Conservation (phyloP, 2,329 filamentous ascomycete species). For the Sporothrix protearum region DNA sequence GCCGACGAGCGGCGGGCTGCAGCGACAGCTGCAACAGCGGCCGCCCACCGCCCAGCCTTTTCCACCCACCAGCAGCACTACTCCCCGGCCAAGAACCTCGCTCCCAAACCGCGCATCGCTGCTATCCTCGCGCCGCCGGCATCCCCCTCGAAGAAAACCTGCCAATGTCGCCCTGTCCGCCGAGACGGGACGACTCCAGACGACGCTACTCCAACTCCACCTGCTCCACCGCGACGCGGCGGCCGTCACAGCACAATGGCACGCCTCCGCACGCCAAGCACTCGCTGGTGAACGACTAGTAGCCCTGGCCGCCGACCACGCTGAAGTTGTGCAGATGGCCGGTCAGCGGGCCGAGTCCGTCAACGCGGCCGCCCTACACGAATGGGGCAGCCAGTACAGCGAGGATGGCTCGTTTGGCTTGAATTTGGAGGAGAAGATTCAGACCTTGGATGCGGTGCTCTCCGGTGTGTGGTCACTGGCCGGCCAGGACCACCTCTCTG, state of each 20-base stretch:
- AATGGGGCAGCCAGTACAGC: conserved; percentile 42
- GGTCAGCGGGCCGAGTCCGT: conserved; percentile 45
- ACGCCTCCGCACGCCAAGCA: conserved; percentile 50
- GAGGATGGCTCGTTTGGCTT: conserved; percentile 30
- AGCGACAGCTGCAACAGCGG: conserved; percentile 17
- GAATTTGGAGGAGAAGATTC: conserved; percentile 51
- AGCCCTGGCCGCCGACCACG: conserved; percentile 37
- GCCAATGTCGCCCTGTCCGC: conserved; percentile 57
- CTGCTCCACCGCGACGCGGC: conserved; percentile 57
- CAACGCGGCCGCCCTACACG: conserved; percentile 51
- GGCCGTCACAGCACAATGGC: conserved; percentile 46
- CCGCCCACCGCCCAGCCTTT: conserved; percentile 49
- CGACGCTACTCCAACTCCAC: conserved; percentile 63
- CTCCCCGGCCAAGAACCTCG: conserved; percentile 58
- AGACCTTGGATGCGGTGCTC: conserved; percentile 54
- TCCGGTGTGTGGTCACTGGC: conserved; percentile 54
- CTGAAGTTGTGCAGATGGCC: conserved; percentile 38
- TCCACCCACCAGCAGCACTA: conserved; percentile 64
- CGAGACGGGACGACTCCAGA: conserved; percentile 57
- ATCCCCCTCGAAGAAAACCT: conserved; percentile 58
- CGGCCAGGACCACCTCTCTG: not conserved
- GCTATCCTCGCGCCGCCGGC: conserved; percentile 57
- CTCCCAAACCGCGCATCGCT: conserved; percentile 60
- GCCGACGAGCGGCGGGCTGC: not conserved
- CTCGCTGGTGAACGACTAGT: conserved; percentile 46